phyloP scores from a whole-genome alignment of 2,329 filamentous ascomycete genomes.

The Blastomyces silverae region DNA sequence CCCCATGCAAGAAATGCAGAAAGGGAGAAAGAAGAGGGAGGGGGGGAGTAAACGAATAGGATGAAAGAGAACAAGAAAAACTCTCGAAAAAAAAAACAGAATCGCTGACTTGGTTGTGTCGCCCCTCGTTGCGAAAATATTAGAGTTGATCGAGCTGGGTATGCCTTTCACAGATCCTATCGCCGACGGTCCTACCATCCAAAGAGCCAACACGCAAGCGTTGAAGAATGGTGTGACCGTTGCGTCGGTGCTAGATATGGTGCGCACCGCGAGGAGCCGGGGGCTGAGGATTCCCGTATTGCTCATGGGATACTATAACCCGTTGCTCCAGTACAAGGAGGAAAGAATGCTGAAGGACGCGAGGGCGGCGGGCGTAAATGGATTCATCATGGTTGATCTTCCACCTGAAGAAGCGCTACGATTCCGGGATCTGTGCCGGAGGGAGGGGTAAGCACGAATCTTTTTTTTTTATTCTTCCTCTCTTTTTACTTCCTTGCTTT shows the following conservation, averaged over 20 bases:
- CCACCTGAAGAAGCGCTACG: conserved; percentile 92
- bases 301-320: conserved; percentile 99
- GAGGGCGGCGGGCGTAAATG: conserved; percentile 77
- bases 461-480: not conserved
- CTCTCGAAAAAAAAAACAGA: not conserved
- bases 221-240: conserved; percentile 85
- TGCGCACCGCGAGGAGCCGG: conserved; percentile 67
- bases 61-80: not conserved
- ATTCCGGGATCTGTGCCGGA: conserved; percentile 78
- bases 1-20: not conserved
- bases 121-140: conserved; percentile 16
- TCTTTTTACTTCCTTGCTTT: not conserved
- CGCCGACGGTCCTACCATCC: conserved; percentile 94
- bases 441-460: conserved; percentile 54
- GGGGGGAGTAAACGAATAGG: not conserved
- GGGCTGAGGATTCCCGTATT: conserved; percentile 78
- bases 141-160: conserved; percentile 91
- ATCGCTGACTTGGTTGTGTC: conserved; percentile 12
- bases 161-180: conserved; percentile 97
- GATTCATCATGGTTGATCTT: conserved; percentile 93
- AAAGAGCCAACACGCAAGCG: conserved; percentile 87
- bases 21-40: no score
- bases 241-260: conserved; percentile 69
- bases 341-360: conserved; percentile 80
- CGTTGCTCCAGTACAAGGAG: conserved; percentile 87